Base-by-base conservation (phyloP, 2,329 filamentous ascomycete species). In the Tolypocladium endophyticum region DNA sequence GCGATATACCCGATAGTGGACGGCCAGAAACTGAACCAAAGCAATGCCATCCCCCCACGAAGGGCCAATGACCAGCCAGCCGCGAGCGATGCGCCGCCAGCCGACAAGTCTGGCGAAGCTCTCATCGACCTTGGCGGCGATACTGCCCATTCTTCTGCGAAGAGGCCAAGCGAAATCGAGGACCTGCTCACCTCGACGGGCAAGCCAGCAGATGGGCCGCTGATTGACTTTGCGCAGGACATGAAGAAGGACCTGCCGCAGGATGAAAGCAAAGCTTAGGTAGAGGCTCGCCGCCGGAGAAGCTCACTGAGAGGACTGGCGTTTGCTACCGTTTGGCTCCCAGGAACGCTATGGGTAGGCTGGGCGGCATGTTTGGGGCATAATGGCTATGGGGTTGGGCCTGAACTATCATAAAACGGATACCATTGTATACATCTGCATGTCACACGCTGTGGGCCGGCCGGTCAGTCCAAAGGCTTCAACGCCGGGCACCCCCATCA, bases 1-100 rank as follows among this genome's bases (percentile, higher is more conserved):
- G 81, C 88, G 30, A 92, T 97, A 61, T 89, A 90, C 58, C 91
- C 94, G 1, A 89, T 99, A 61, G 71, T 97, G 33, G 84, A 85
- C 45, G 92, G 91, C 38, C 91, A 96, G 71, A 84, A 81, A 66
- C 72, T 77, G 30, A 74, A 76, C 50, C 74, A 79, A 59, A 76
- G 79, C 71, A 82, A 82, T 65, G 71, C 81, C 63, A 84, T 88
- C 60, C 81, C 85, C 62, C 77, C 81, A 61, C 69, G 61, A 23
- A 63, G 62, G 39, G 58, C 39, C 41, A 41, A 59, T 25, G 55
- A 56, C 28, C 50, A 64, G 61, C 45, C 63, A n/a, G 39, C 45
- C 7, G 59, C 30, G n/a, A 52, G 28, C 28, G 38, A 58, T 33
- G 33, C 57, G 35, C 56, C 56, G 4, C 30, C 28, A 36, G 61